phyloP scores from a whole-genome alignment of 2,329 filamentous ascomycete genomes.

The Sporothrix schenckii region DNA sequence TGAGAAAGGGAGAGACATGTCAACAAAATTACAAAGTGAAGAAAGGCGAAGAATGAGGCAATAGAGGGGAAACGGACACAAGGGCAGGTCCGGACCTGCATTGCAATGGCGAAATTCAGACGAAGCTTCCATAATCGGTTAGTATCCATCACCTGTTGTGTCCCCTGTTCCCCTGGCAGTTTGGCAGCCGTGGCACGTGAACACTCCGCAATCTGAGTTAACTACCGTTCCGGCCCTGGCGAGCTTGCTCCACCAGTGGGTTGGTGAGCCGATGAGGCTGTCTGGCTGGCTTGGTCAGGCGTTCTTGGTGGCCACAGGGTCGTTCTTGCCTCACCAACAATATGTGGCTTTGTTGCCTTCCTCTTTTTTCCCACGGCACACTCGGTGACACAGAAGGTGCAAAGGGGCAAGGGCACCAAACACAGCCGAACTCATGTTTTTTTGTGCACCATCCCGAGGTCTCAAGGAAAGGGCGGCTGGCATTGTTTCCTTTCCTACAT shows the following conservation, averaged over 20 bases:
- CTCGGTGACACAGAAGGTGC: slow-evolving; percentile 14
- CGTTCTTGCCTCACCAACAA: not conserved
- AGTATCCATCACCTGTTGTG: not conserved
- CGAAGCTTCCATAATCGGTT: slow-evolving; percentile 17
- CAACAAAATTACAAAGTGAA: not conserved
- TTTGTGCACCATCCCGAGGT: not conserved
- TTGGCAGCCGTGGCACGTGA: slow-evolving; percentile 21
- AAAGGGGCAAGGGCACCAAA: slow-evolving; percentile 7
- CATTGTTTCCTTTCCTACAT: not conserved
- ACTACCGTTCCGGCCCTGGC: not conserved
- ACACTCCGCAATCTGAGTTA: not conserved
- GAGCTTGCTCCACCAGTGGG: not conserved
- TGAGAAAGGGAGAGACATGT: not conserved
- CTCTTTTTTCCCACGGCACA: too few relatives aligned
- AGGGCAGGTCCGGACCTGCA: not conserved
- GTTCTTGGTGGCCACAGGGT: slow-evolving; percentile 7
- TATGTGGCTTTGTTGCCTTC: not conserved
- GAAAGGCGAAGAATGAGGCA: slow-evolving; percentile 2
- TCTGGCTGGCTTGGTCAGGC: slow-evolving; percentile 2
- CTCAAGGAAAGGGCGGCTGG: not conserved
- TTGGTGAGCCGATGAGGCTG: not conserved
- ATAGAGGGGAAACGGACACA: not conserved
- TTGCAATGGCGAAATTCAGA: slow-evolving; percentile 24
- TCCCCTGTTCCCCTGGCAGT: slow-evolving; percentile 7
- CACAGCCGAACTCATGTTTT: not conserved